Conservation (phyloP, 129 eudicot species). For the Tagetes erecta region DNA sequence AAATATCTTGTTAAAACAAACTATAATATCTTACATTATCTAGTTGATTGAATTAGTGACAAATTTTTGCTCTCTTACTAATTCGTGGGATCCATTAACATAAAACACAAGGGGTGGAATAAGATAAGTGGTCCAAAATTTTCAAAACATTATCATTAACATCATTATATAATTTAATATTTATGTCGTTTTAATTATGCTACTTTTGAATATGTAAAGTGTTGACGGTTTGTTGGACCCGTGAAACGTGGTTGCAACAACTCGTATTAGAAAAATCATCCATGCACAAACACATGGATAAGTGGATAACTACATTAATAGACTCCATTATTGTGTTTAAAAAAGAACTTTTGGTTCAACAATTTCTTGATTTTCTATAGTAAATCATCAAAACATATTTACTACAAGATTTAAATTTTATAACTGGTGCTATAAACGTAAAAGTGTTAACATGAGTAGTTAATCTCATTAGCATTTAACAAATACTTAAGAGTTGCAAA, state of each 20-base stretch:
- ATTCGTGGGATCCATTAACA: conserved; percentile 6
- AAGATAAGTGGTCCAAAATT: conserved; percentile 7
- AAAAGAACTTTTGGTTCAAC: not conserved
- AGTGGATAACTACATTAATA: too few species aligned
- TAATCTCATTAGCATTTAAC: too few species aligned
- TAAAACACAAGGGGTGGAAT: not conserved
- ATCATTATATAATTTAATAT: not conserved
- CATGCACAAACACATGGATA: conserved; percentile 19
- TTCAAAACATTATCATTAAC: not conserved
- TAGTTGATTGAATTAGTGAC: not conserved
- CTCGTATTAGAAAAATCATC: conserved; percentile 9
- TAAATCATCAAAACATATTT: too few species aligned
- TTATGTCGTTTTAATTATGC: not conserved
- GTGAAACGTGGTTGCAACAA: not conserved
- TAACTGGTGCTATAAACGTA: too few species aligned
- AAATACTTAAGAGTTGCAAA: not conserved
- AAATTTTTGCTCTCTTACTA: not conserved
- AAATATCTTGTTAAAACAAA: not conserved
- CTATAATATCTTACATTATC: not conserved
- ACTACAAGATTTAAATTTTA: too few species aligned
- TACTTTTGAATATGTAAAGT: conserved; percentile 5
- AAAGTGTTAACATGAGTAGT: too few species aligned
- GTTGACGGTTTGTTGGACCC: not conserved
- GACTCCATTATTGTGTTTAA: not conserved
- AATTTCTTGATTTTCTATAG: too few species aligned